phyloP scores from a whole-genome alignment of 148 eudicot species.

The Agrostemma githago region DNA sequence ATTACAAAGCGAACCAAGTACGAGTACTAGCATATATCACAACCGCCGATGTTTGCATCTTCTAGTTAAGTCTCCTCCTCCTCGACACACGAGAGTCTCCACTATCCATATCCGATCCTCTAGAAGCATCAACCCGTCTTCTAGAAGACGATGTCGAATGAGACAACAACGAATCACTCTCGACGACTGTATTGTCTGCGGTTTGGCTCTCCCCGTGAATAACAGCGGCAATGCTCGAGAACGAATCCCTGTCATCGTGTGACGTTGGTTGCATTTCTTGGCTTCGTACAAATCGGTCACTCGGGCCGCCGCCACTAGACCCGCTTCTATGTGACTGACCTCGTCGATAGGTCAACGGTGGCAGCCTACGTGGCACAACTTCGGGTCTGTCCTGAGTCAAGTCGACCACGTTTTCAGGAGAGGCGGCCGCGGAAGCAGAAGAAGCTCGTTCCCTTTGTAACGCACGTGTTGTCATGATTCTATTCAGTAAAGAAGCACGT shows the following conservation, averaged over 20 bases:
- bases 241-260: conserved; percentile 79
- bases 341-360: conserved; percentile 54
- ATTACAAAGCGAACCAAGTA: conserved; percentile 22
- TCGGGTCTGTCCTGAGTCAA: conserved; percentile 47
- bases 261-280: conserved; percentile 43
- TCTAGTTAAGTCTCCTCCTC: conserved; percentile 65
- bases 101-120: conserved; percentile 73
- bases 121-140: conserved; percentile 32
- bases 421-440: conserved; percentile 22
- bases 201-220: conserved; percentile 87
- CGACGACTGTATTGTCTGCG: conserved; percentile 70
- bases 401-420: conserved; percentile 55
- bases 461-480: conserved; percentile 63
- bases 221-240: conserved; percentile 84
- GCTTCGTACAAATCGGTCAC: conserved; percentile 42
- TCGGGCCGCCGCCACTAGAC: conserved; percentile 27
- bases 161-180: conserved; percentile 80
- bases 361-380: conserved; percentile 36
- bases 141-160: conserved; percentile 78
- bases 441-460: conserved; percentile 53
- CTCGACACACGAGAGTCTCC: conserved; percentile 74
- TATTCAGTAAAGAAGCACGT: conserved; percentile 47
- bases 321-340: conserved; percentile 46
- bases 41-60: conserved; percentile 7
- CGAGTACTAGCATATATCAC: conserved; percentile 9